phyloP scores from a whole-genome alignment of 768 basidiomycete species.

The Naganishia randhawae region DNA sequence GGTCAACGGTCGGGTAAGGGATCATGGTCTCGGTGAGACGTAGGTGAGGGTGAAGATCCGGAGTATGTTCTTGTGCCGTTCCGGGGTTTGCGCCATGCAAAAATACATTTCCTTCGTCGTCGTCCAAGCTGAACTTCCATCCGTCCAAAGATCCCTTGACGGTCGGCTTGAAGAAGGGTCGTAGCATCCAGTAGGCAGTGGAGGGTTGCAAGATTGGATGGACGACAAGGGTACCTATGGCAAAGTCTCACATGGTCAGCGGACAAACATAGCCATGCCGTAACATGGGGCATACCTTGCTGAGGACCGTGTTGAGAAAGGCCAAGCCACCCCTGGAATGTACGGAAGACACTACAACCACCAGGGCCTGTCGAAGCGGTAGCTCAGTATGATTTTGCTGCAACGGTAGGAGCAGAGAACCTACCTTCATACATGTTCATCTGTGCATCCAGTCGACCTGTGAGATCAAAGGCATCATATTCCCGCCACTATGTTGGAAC shows the following conservation, averaged over 20 bases:
- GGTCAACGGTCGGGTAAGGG: conserved; percentile 59
- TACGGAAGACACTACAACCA: conserved; percentile 51
- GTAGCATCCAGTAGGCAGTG: conserved; percentile 62
- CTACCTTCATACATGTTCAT: conserved; percentile 62
- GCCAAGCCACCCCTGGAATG: conserved; percentile 26
- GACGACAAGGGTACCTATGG: conserved; percentile 58
- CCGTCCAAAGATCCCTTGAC: conserved; percentile 10
- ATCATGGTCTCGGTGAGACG: conserved; percentile 60
- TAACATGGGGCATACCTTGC: conserved; percentile 53
- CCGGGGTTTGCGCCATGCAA: conserved; percentile 62
- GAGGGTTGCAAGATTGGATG: conserved; percentile 60
- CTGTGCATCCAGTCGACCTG: conserved; percentile 53
- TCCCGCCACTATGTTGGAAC: conserved; percentile 32
- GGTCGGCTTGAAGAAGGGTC: conserved; percentile 61
- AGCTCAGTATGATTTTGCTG: neutral
- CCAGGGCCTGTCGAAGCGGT: neutral
- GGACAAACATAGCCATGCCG: neutral
- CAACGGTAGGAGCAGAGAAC: neutral
- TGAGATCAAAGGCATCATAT: conserved; percentile 40
- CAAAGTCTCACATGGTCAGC: too few species aligned
- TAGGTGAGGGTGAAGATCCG: conserved; percentile 63
- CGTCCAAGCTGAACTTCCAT: conserved; percentile 1
- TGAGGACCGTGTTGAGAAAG: conserved; percentile 54
- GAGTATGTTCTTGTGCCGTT: conserved; percentile 59
- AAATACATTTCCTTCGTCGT: conserved; percentile 16